A percentile compares a stretch with the other conserved stretches of the same genome.
phyloP scores from a whole-genome alignment of 2,329 filamentous ascomycete genomes.

The Clarireedia sp. region DNA sequence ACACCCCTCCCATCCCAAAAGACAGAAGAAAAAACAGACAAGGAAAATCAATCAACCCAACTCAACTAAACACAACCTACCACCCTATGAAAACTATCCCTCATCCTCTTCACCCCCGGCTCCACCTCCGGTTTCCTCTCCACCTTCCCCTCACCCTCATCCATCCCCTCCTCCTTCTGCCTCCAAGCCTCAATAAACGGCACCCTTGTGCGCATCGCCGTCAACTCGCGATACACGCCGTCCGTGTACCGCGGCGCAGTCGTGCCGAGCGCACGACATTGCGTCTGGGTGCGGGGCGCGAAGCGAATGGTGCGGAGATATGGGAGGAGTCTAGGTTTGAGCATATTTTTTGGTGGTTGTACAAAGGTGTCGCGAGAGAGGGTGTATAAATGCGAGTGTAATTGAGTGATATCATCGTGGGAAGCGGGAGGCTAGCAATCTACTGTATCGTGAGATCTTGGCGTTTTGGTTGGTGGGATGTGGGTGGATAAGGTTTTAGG shows the following conservation, averaged over 20 bases:
- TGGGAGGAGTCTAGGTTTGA: neutral
- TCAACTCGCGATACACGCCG: slow-evolving; percentile 52
- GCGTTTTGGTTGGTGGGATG: too few species aligned
- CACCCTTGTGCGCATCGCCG: slow-evolving; percentile 52
- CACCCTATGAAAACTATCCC: slow-evolving; percentile 56
- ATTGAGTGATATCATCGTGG: too few species aligned
- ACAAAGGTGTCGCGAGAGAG: too few species aligned
- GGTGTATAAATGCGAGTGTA: too few species aligned
- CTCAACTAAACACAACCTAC: slow-evolving; percentile 35
- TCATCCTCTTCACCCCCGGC: slow-evolving; percentile 46
- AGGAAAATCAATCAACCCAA: neutral
- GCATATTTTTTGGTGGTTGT: neutral
- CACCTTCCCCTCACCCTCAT: slow-evolving; percentile 3
- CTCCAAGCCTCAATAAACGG: slow-evolving; percentile 61
- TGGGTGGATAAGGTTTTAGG: too few species aligned
- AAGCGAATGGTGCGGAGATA: too few species aligned
- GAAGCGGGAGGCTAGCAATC: too few species aligned
- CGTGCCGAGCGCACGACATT: neutral
- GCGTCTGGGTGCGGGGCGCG: neutral
- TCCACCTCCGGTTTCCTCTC: slow-evolving; percentile 12
- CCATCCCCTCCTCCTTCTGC: slow-evolving; percentile 35
- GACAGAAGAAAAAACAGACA: neutral
- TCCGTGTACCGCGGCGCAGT: neutral
- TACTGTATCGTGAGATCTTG: too few species aligned
- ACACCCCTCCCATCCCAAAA: too few species aligned